A percentile compares a stretch with the other conserved stretches of the same genome.
Evolutionary conservation across 257 asterid species (phyloP).

Genomic region (Solanum rostratum): DNA sequence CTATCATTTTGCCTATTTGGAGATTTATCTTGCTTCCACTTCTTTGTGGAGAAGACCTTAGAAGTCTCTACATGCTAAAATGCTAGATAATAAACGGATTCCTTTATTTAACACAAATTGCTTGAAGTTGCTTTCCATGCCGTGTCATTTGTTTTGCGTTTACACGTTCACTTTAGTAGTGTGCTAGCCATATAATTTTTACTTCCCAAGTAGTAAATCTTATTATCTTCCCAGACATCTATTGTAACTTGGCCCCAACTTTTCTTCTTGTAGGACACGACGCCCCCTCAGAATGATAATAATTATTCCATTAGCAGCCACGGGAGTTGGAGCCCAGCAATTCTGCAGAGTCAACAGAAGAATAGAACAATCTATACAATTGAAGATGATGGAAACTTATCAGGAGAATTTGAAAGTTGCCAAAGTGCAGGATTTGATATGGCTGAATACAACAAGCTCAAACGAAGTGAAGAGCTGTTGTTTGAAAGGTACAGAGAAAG

Average conservation of each 20-base stretch:
- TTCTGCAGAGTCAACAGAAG: slow-evolving; percentile 2
- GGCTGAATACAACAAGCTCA: slow-evolving; percentile 40
- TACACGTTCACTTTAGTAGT: not conserved
- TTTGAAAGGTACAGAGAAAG: slow-evolving; percentile 53
- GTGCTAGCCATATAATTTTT: not conserved
- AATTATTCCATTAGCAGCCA: slow-evolving; percentile 44
- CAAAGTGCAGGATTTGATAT: slow-evolving; percentile 31
- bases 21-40: not conserved
- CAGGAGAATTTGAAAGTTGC: slow-evolving; percentile 1
- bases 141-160: not conserved
- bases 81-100: not conserved
- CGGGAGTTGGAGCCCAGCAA: slow-evolving; percentile 62
- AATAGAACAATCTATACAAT: not conserved
- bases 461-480: slow-evolving; percentile 40
- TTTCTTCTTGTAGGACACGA: not conserved
- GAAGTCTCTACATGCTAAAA: not conserved
- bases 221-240: not conserved
- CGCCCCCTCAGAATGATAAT: slow-evolving; percentile 29
- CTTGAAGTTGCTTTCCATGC: not conserved
- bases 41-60: not conserved
- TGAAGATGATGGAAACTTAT: slow-evolving; percentile 7
- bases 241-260: not conserved
- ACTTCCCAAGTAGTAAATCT: not conserved
- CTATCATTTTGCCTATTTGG: not conserved
- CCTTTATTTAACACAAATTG: not conserved